A percentile compares a stretch with the other conserved stretches of the same genome.
phyloP scores from a whole-genome alignment of 306 rosid genomes.

The Castanea mollissima region DNA sequence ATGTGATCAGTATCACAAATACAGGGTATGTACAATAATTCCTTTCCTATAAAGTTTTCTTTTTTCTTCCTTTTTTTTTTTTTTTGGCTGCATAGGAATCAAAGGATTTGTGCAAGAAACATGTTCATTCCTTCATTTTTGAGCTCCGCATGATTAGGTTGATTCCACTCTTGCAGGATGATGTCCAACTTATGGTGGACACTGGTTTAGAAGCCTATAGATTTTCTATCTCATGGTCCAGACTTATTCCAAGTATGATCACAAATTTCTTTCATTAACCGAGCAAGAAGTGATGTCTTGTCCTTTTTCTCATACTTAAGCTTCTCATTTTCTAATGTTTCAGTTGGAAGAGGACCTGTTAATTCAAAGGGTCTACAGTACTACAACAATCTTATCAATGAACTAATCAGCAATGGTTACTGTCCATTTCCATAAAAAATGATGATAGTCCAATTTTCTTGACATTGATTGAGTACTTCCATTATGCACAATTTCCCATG shows the following conservation, averaged over 20 bases:
- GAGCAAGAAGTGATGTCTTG: not conserved
- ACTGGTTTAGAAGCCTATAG: conserved; percentile 13
- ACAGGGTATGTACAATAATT: conserved; percentile 11
- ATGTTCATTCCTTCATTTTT: not conserved
- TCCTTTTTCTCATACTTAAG: not conserved
- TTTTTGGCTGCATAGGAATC: not conserved
- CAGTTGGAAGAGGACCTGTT: conserved; percentile 67
- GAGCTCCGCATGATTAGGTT: not conserved
- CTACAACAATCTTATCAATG: conserved; percentile 67
- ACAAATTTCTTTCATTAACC: not conserved
- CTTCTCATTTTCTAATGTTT: not conserved
- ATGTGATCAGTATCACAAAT: conserved; percentile 22
- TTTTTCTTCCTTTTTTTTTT: too few relatives aligned
- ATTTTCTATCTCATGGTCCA: conserved; percentile 22
- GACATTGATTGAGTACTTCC: not conserved
- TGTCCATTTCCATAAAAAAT: not conserved
- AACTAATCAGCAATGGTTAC: conserved; percentile 50
- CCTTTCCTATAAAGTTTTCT: not conserved
- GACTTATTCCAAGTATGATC: conserved; percentile 19
- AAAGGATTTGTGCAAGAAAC: not conserved
- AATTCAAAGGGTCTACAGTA: conserved; percentile 62
- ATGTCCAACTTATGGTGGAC: conserved; percentile 10
- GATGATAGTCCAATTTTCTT: not conserved
- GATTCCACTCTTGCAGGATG: conserved; percentile 1
- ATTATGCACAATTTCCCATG: not conserved